A percentile compares a stretch with the other conserved stretches of the same genome.
These are phyloP conservation scores for Trifolium repens DNA, from an alignment of 306 rosid species.

Conservation along the genomic window DNA sequence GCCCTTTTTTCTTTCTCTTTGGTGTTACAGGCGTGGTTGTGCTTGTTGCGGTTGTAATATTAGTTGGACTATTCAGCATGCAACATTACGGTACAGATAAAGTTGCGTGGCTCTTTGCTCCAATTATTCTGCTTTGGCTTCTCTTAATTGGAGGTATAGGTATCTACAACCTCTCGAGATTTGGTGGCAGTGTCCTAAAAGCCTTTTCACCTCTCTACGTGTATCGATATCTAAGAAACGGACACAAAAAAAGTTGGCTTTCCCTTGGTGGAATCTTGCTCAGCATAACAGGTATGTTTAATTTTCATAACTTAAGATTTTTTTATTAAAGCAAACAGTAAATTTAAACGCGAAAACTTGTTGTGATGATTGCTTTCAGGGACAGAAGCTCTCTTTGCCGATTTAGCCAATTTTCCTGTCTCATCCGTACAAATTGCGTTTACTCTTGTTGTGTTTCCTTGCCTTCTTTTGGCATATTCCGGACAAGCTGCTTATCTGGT, in stretches of 20 bases:
- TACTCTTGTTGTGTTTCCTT: constrained; percentile 87
- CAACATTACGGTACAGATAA: constrained; percentile 95
- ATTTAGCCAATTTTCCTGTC: constrained; percentile 89
- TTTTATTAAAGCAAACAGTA: constrained; percentile 1
- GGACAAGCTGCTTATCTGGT: constrained; percentile 95
- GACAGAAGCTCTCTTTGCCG: constrained; percentile 98
- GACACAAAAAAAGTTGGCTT: constrained; percentile 67
- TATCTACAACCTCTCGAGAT: constrained; percentile 75
- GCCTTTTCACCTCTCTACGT: constrained; percentile 87
- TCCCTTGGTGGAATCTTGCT: constrained; percentile 98
- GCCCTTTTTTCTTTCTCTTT: too few relatives aligned
- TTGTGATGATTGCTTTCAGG: constrained; percentile 64
- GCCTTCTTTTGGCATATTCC: constrained; percentile 93
- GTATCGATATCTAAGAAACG: constrained; percentile 68
- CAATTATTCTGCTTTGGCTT: constrained; percentile 92
- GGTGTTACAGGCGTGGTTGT: constrained; percentile 71
- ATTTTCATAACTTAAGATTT: constrained; percentile 20
- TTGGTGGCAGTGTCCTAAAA: constrained; percentile 64
- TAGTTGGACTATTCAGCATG: constrained; percentile 87
- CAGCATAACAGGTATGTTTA: constrained; percentile 82
- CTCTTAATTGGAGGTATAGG: constrained; percentile 93
- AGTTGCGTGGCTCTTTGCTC: constrained; percentile 99
- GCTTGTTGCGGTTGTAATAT: constrained; percentile 79
- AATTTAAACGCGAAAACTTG: constrained; percentile 39
- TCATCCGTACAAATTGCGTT: constrained; percentile 95